phyloP scores from a whole-genome alignment of 1,139 yeast genomes.

The Geotrichum citri-aurantii region DNA sequence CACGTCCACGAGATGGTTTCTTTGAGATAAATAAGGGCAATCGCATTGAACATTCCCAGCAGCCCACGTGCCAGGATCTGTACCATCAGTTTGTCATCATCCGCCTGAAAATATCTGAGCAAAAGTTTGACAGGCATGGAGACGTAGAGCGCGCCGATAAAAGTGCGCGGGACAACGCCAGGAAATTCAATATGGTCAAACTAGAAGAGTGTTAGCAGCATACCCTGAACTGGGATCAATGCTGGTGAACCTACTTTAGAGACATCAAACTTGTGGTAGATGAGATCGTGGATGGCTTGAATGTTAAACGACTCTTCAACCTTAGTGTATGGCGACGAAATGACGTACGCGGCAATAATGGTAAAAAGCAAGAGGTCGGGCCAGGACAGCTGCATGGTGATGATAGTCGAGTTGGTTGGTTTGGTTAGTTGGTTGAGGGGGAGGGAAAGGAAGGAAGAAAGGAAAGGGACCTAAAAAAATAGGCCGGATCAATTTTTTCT shows the following conservation, averaged over 20 bases:
- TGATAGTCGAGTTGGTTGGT: constrained; percentile 18
- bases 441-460: background rate
- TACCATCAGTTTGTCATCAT: constrained; percentile 30
- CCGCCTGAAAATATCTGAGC: constrained; percentile 26
- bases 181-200: constrained; percentile 80
- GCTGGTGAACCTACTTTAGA: constrained; percentile 16
- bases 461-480: background rate
- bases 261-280: constrained; percentile 51
- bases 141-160: constrained; percentile 63
- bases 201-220: constrained; percentile 29
- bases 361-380: constrained; percentile 24
- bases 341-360: constrained; percentile 37
- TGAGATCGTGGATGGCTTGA: constrained; percentile 82
- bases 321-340: constrained; percentile 73
- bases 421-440: constrained; percentile 9
- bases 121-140: constrained; percentile 42
- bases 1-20: constrained; percentile 23
- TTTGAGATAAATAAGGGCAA: constrained; percentile 29
- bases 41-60: constrained; percentile 33
- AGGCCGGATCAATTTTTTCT: background rate
- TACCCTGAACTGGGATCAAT: background rate
- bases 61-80: constrained; percentile 40
- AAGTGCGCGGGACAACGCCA: constrained; percentile 85
- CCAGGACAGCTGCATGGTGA: constrained; percentile 20
- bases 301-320: constrained; percentile 92